Percentiles rank a stretch among this genome's conserved stretches.
Evolutionary conservation across 805 yeast genomes (phyloP).

Genomic region (Candida pini): DNA sequence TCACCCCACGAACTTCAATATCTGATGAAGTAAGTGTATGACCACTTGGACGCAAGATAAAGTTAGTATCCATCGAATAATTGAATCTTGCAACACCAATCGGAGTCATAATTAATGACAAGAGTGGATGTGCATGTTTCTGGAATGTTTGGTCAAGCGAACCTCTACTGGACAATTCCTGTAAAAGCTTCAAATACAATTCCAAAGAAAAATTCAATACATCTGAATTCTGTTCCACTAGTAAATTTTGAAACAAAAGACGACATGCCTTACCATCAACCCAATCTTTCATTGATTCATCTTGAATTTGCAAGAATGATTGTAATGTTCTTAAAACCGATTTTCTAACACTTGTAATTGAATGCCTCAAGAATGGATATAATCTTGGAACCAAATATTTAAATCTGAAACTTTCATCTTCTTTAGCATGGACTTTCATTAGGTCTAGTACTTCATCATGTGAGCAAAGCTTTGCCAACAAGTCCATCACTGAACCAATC

Average conservation of each 20-base stretch:
- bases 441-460: conserved; percentile 70
- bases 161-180: conserved; percentile 35
- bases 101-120: conserved; percentile 80
- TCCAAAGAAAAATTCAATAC: conserved; percentile 58
- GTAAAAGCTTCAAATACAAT: conserved; percentile 54
- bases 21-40: conserved; percentile 29
- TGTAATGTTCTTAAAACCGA: conserved; percentile 77
- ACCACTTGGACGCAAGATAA: conserved; percentile 79
- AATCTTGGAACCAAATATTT: conserved; percentile 79
- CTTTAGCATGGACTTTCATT: conserved; percentile 56
- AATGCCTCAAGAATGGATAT: conserved; percentile 89
- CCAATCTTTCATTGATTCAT: conserved; percentile 53
- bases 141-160: conserved; percentile 49
- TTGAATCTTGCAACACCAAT: conserved; percentile 88
- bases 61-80: conserved; percentile 73
- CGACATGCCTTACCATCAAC: conserved; percentile 68
- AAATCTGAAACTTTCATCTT: conserved; percentile 53
- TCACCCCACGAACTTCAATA: conserved; percentile 23
- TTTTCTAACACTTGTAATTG: conserved; percentile 83
- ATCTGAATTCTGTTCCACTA: conserved; percentile 81
- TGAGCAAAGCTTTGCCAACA: conserved; percentile 80
- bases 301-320: conserved; percentile 62
- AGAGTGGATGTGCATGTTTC: conserved; percentile 52
- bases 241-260: conserved; percentile 75
- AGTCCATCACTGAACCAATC: conserved; percentile 93